Percentiles rank a stretch among this genome's conserved stretches.
Evolutionary conservation across 2,329 filamentous ascomycete genomes (phyloP).

Genomic region (Curvularia lunata): DNA sequence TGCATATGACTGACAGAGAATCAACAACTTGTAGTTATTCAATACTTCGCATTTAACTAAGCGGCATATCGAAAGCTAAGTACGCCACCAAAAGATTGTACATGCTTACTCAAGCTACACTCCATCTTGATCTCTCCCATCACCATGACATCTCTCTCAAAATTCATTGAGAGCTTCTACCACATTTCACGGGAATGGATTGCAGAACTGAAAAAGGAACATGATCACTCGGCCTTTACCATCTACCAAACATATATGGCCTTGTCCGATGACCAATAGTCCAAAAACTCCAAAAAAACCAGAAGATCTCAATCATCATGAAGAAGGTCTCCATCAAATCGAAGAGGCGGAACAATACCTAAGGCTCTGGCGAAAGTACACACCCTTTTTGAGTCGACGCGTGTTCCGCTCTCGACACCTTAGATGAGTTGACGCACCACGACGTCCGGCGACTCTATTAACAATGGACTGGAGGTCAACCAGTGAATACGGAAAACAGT

Average conservation of each 20-base stretch:
- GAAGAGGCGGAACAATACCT: not conserved
- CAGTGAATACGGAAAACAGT: not conserved
- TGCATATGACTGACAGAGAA: too few relatives aligned
- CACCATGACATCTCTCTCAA: too few relatives aligned
- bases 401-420: not conserved
- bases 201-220: not conserved
- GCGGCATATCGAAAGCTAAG: too few relatives aligned
- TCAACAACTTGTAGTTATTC: too few relatives aligned
- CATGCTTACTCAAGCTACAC: too few relatives aligned
- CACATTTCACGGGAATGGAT: not conserved
- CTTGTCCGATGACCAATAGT: not conserved
- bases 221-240: not conserved
- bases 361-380: not conserved
- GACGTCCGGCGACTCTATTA: not conserved
- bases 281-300: not conserved
- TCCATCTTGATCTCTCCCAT: too few relatives aligned
- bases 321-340: not conserved
- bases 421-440: not conserved
- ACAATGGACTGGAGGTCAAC: not conserved
- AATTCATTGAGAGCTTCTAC: too few relatives aligned
- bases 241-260: slow-evolving; percentile 6
- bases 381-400: not conserved
- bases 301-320: not conserved
- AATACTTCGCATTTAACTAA: too few relatives aligned
- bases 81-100: too few relatives aligned